Evolutionary conservation across 371 early-diverging fungal genomes (phyloP), one percentile per base, ranked within the genome.

Genomic region (Neoconidiobolus thromboides): DNA sequence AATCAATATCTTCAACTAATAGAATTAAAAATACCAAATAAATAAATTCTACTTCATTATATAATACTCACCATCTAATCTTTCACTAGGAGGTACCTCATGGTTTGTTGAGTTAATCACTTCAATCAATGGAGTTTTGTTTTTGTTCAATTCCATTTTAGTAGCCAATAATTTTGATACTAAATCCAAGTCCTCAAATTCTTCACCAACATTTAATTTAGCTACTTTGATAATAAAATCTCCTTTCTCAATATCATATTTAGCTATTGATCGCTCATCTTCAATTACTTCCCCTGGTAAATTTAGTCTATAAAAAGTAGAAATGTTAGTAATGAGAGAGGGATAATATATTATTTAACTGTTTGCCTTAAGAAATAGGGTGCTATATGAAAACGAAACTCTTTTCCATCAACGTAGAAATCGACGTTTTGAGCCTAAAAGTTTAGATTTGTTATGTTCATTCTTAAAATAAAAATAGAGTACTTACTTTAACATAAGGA

Each of bases 101-200:
- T 42, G 10, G 2, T 61, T 38, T 41, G 42, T 52, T 43, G 15
- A 60, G 36, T 43, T 43, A 2, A 46, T 6, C 4, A 48, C 58
- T 44, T 62, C 58, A 7, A 42, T 60, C 7, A 65, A 48, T 40
- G 62, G 60, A 49, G 48, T 41, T 12, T 72, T 67, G 12, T 64
- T 64, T 1, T 55, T 54, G 1, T 65, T n/a, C 4, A 58, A 52
- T 60, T 80, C 79, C 15, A 73, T 75, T 50, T 75, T 78, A 42
- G 82, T 72, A 10, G 86, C 87, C 60, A 90, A 69, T 15, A 91
- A 66, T 58, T 82, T 88, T 0, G 87, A 82, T 3, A 95, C 67
- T 62, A 96, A 63, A 65, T 93, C 94, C 48, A 96, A 75, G 68
- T 95, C 92, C 0, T 72, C 64, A 69, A 96, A 96, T 46, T 79